These are phyloP conservation scores for Sporothrix humicola DNA, from an alignment of 2,329 filamentous ascomycete species.

Conservation along the genomic window DNA sequence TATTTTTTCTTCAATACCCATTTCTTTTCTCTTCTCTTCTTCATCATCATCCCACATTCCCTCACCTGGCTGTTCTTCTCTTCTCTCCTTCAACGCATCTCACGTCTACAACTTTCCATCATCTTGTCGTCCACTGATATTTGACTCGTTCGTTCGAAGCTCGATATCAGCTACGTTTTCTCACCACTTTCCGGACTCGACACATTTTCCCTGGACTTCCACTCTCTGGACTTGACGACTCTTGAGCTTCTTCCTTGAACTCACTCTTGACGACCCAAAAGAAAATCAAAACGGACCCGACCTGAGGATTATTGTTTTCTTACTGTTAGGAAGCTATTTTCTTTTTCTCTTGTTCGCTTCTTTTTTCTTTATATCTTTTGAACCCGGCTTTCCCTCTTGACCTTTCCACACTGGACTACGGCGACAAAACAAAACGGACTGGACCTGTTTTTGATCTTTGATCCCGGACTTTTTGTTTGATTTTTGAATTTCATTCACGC, in stretches of 20 bases:
- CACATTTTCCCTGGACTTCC: slow-evolving; percentile 1
- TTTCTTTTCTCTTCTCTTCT: slow-evolving; percentile 8
- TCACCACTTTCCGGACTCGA: slow-evolving; percentile 10
- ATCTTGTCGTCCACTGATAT: slow-evolving; percentile 27
- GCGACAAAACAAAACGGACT: slow-evolving; percentile 25
- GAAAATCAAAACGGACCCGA: slow-evolving; percentile 16
- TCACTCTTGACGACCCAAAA: neutral
- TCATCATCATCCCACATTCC: slow-evolving; percentile 25
- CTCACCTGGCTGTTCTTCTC: slow-evolving; percentile 21
- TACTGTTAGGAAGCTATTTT: slow-evolving; percentile 17
- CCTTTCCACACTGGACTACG: slow-evolving; percentile 2
- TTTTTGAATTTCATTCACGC: slow-evolving; percentile 15
- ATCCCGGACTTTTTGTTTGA: neutral
- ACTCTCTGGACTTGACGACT: slow-evolving; percentile 4
- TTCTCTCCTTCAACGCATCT: slow-evolving; percentile 11
- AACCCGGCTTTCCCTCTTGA: neutral
- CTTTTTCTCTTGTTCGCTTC: slow-evolving; percentile 17
- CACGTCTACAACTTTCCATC: slow-evolving; percentile 31
- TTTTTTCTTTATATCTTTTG: neutral
- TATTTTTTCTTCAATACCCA: slow-evolving; percentile 2
- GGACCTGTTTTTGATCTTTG: neutral
- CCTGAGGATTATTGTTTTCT: slow-evolving; percentile 29
- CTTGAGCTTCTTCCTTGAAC: neutral
- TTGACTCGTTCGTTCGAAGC: slow-evolving; percentile 37
- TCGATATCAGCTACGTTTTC: slow-evolving; percentile 28